Percentiles rank a stretch among this genome's conserved stretches.
Evolutionary conservation across 2,329 filamentous ascomycete species (phyloP).

Genomic region (Fusarium sp.): DNA sequence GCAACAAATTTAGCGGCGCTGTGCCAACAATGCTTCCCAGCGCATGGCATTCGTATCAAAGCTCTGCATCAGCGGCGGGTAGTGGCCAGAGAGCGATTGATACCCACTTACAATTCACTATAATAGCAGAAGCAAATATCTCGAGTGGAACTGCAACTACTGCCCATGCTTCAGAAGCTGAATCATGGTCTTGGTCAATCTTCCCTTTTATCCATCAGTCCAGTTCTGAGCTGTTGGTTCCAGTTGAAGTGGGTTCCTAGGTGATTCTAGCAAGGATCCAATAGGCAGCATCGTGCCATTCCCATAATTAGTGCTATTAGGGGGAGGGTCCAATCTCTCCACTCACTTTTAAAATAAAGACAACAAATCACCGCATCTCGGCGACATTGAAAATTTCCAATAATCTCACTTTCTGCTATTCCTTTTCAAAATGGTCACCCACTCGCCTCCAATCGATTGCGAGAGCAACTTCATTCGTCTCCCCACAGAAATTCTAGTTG

Average conservation of each 20-base stretch:
- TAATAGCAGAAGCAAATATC: too few species aligned
- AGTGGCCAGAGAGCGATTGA: background rate
- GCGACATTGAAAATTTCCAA: background rate
- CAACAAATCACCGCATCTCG: too few species aligned
- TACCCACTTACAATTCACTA: background rate
- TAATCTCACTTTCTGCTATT: too few species aligned
- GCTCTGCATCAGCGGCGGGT: background rate
- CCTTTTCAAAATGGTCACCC: background rate
- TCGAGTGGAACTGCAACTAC: background rate
- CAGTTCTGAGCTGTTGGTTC: background rate
- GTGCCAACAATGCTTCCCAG: too few species aligned
- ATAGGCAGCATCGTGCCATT: background rate
- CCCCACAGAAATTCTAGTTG: background rate
- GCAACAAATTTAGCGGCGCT: too few species aligned
- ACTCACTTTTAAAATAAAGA: too few species aligned
- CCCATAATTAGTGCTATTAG: background rate
- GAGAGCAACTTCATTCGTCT: background rate
- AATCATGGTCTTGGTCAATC: background rate
- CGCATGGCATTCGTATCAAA: too few species aligned
- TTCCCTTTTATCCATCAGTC: background rate
- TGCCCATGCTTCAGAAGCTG: background rate
- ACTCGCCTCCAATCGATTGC: background rate
- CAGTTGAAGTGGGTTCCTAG: background rate
- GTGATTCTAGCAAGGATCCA: background rate
- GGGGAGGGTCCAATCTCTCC: background rate